Evolutionary conservation across 306 rosid species (phyloP).

Genomic region (Fagus sylvatica): DNA sequence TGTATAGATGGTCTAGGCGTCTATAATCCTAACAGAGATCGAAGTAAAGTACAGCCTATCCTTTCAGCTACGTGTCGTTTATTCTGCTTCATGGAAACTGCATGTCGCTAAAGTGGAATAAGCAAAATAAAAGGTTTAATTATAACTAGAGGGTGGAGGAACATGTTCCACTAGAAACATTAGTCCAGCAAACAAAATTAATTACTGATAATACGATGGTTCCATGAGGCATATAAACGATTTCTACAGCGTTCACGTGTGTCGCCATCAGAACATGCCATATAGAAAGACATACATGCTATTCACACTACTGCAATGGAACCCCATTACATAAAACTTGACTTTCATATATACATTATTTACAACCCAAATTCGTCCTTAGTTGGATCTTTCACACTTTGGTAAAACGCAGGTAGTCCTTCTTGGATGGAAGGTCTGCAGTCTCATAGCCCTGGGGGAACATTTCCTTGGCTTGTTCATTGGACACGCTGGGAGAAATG

Average conservation of each 20-base stretch:
- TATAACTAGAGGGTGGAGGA: neutral
- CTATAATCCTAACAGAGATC: no score
- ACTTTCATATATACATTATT: neutral
- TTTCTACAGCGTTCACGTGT: neutral
- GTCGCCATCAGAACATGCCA: neutral
- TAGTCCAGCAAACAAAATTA: neutral
- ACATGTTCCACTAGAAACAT: neutral
- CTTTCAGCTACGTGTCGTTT: no score
- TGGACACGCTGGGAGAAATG: slow-evolving; percentile 48
- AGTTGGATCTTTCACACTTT: slow-evolving; percentile 28
- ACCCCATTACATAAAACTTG: neutral
- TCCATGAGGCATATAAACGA: no score
- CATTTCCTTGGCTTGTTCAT: slow-evolving; percentile 65
- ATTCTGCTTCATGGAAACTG: no score
- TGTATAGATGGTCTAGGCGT: no score
- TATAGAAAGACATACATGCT: neutral
- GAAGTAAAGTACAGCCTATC: no score
- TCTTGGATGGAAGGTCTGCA: slow-evolving; percentile 59
- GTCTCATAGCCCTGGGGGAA: slow-evolving; percentile 60
- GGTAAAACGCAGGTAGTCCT: slow-evolving; percentile 65
- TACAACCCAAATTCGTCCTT: neutral
- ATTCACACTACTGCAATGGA: neutral
- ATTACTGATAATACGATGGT: neutral
- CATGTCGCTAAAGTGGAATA: no score
- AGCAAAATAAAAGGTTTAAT: neutral